Conservation (phyloP, 2,329 filamentous ascomycete species). For the Aspergillus neotritici region DNA sequence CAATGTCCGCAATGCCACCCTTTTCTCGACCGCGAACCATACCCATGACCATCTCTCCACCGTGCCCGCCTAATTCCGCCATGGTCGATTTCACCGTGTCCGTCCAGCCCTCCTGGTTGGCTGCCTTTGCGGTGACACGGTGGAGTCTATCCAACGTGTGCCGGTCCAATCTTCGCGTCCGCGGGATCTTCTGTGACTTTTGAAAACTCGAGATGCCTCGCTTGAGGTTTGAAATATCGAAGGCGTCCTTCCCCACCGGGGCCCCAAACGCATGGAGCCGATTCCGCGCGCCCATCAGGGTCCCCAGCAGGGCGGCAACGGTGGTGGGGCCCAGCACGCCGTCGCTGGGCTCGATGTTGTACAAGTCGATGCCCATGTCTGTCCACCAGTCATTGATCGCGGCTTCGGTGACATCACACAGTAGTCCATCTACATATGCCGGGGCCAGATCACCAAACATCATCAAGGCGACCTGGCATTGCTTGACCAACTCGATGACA, state of each 20-base stretch:
- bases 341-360: slow-evolving; percentile 86
- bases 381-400: slow-evolving; percentile 95
- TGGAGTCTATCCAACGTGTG: slow-evolving; percentile 78
- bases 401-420: slow-evolving; percentile 89
- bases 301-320: slow-evolving; percentile 78
- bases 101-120: slow-evolving; percentile 81
- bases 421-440: slow-evolving; percentile 82
- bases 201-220: slow-evolving; percentile 83
- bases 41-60: slow-evolving; percentile 91
- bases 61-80: slow-evolving; percentile 86
- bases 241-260: slow-evolving; percentile 82
- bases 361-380: slow-evolving; percentile 84
- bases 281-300: slow-evolving; percentile 85
- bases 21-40: slow-evolving; percentile 85
- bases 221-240: slow-evolving; percentile 77
- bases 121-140: slow-evolving; percentile 79
- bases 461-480: slow-evolving; percentile 83
- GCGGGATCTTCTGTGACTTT: slow-evolving; percentile 74
- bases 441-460: slow-evolving; percentile 82
- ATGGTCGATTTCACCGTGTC: slow-evolving; percentile 94
- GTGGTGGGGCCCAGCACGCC: slow-evolving; percentile 89
- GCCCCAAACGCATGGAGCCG: slow-evolving; percentile 78
- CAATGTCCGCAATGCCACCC: slow-evolving; percentile 83
- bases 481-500: slow-evolving; percentile 80
- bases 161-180: slow-evolving; percentile 73